These are phyloP conservation scores for Hypomontagnella submonticulosa DNA, from an alignment of 495 filamentous ascomycete species.

Conservation along the genomic window DNA sequence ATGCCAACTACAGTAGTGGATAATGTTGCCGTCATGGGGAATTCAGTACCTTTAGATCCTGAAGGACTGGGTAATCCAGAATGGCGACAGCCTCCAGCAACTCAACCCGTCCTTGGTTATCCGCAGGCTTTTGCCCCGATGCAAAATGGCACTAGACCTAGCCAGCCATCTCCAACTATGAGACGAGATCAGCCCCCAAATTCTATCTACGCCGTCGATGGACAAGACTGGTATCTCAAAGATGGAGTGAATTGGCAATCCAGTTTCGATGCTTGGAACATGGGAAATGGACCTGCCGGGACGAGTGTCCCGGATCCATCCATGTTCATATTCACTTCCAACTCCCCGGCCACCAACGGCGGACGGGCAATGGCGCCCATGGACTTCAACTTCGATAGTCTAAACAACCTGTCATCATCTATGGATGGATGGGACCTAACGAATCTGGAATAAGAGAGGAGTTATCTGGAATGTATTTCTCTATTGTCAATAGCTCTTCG, in stretches of 20 bases:
- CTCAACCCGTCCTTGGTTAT: slow-evolving; percentile 27
- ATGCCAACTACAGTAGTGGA: slow-evolving; percentile 28
- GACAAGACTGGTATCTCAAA: slow-evolving; percentile 63
- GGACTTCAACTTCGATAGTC: slow-evolving; percentile 44
- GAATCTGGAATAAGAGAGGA: slow-evolving; percentile 37
- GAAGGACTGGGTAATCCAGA: slow-evolving; percentile 17
- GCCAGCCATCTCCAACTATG: slow-evolving; percentile 18
- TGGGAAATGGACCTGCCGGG: slow-evolving; percentile 29
- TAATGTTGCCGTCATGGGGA: slow-evolving; percentile 34
- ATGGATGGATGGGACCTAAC: slow-evolving; percentile 46
- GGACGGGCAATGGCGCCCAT: slow-evolving; percentile 30
- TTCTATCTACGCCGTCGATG: slow-evolving; percentile 54
- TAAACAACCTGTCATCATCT: slow-evolving; percentile 41
- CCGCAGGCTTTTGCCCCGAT: slow-evolving; percentile 19
- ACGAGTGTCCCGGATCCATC: slow-evolving; percentile 36
- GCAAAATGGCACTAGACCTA: slow-evolving; percentile 27
- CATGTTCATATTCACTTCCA: slow-evolving; percentile 44
- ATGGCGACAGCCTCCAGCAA: slow-evolving; percentile 26
- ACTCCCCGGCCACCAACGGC: slow-evolving; percentile 29
- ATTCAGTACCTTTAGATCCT: slow-evolving; percentile 26
- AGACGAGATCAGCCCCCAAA: slow-evolving; percentile 42
- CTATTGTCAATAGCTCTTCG: background rate
- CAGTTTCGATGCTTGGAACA: slow-evolving; percentile 57
- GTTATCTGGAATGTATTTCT: slow-evolving; percentile 13
- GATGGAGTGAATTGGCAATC: slow-evolving; percentile 62